Conservation (phyloP, 106 monocot genomes). For the Dactylorhiza incarnata region DNA sequence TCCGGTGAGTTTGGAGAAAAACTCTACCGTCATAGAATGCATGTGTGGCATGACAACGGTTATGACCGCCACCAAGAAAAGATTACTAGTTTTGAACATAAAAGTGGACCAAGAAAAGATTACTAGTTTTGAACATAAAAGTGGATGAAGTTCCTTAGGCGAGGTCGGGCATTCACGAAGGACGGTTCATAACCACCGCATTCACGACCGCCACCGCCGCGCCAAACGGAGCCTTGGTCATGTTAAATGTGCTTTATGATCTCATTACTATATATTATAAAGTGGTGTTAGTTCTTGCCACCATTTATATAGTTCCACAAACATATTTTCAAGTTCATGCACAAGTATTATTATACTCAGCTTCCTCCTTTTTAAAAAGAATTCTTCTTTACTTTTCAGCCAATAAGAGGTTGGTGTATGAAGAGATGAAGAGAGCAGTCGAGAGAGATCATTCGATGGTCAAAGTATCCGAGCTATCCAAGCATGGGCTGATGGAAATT, state of each 20-base stretch:
- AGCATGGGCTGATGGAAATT: constrained; percentile 92
- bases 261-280: background rate
- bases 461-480: constrained; percentile 81
- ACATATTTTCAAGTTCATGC: background rate
- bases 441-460: constrained; percentile 82
- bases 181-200: too few relatives aligned
- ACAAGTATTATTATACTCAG: background rate
- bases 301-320: background rate
- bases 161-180: too few relatives aligned
- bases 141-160: too few relatives aligned
- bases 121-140: too few relatives aligned
- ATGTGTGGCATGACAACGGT: too few relatives aligned
- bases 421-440: constrained; percentile 85
- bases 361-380: background rate
- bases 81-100: too few relatives aligned
- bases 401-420: constrained; percentile 75
- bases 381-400: constrained; percentile 33
- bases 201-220: too few relatives aligned
- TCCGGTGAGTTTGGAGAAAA: too few relatives aligned
- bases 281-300: background rate
- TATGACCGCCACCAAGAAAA: too few relatives aligned
- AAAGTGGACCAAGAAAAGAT: too few relatives aligned
- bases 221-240: too few relatives aligned
- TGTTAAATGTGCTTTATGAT: background rate
- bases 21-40: too few relatives aligned